Conservation (phyloP, 805 yeast species). For the Yamadazyma takamatsuzukensis region DNA sequence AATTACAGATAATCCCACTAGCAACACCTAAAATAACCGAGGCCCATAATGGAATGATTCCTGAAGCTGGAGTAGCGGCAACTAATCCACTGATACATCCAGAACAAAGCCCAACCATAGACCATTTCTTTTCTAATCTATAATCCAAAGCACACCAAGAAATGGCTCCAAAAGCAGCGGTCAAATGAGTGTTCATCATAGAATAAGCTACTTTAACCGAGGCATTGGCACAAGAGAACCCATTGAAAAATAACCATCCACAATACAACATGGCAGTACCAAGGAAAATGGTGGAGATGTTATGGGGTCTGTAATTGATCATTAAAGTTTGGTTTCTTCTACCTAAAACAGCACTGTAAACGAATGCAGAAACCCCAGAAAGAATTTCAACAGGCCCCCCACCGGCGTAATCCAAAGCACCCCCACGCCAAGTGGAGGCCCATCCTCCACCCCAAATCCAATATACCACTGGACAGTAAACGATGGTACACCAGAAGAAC, state of each 20-base stretch:
- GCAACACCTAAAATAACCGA: slow-evolving; percentile 79
- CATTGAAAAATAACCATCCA: slow-evolving; percentile 96
- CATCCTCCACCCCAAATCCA: slow-evolving; percentile 98
- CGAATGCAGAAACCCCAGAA: slow-evolving; percentile 89
- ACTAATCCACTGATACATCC: slow-evolving; percentile 95
- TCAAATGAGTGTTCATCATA: slow-evolving; percentile 84
- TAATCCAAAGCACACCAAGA: slow-evolving; percentile 91
- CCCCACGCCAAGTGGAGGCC: slow-evolving; percentile 76
- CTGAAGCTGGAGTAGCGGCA: slow-evolving; percentile 95
- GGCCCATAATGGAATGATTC: slow-evolving; percentile 88
- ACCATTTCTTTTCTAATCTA: slow-evolving; percentile 85
- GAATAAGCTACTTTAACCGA: slow-evolving; percentile 82
- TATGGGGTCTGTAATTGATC: slow-evolving; percentile 92
- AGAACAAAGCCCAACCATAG: slow-evolving; percentile 91
- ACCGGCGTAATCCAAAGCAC: slow-evolving; percentile 94
- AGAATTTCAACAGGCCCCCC: slow-evolving; percentile 96
- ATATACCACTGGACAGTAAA: slow-evolving; percentile 90
- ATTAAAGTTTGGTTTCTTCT: slow-evolving; percentile 70
- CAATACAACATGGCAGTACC: slow-evolving; percentile 88
- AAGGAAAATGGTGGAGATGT: slow-evolving; percentile 83
- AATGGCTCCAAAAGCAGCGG: slow-evolving; percentile 88
- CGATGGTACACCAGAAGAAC: slow-evolving; percentile 86
- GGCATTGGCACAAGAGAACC: slow-evolving; percentile 83
- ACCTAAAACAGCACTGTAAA: slow-evolving; percentile 76
- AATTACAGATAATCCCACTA: slow-evolving; percentile 83